Percentiles rank a stretch among this genome's conserved stretches.
phyloP scores from a whole-genome alignment of 2,329 filamentous ascomycete species.

The Pleoardoris graminearum region DNA sequence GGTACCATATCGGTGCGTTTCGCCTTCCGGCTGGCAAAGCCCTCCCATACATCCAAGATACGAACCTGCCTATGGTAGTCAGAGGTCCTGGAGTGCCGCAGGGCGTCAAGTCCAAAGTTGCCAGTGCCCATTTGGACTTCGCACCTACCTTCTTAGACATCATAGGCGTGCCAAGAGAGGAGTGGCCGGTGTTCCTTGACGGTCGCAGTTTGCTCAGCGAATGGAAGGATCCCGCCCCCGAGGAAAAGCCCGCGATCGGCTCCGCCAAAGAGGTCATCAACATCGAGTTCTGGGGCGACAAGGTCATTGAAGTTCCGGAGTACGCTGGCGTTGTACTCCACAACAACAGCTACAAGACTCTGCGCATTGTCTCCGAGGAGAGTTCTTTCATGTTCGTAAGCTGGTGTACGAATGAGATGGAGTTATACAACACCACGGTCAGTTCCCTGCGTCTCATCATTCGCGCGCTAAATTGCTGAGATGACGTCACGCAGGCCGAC shows the following conservation, averaged over 20 bases:
- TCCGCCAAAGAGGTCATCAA: constrained; percentile 46
- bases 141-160: constrained; percentile 46
- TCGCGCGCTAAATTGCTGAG: not conserved
- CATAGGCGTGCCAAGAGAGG: constrained; percentile 39
- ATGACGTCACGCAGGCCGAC: constrained; percentile 30
- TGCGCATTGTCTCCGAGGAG: constrained; percentile 57
- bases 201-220: too few relatives aligned
- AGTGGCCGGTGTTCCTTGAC: too few relatives aligned
- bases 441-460: constrained; percentile 12
- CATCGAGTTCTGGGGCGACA: constrained; percentile 48
- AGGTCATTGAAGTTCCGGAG: constrained; percentile 6
- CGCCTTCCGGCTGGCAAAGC: constrained; percentile 48
- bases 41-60: constrained; percentile 48
- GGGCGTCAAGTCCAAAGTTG: constrained; percentile 25
- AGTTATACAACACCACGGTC: constrained; percentile 66
- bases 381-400: constrained; percentile 69
- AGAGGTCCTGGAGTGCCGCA: constrained; percentile 44
- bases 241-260: too few relatives aligned
- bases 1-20: constrained; percentile 49
- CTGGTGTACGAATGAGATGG: constrained; percentile 70
- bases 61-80: constrained; percentile 48
- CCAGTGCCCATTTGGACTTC: constrained; percentile 46
- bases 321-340: not conserved
- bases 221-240: constrained; percentile 13
- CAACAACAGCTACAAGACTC: constrained; percentile 65